A percentile compares a stretch with the other conserved stretches of the same genome.
Conservation (phyloP, 768 basidiomycete species). For the Lactifluus pinguis region DNA sequence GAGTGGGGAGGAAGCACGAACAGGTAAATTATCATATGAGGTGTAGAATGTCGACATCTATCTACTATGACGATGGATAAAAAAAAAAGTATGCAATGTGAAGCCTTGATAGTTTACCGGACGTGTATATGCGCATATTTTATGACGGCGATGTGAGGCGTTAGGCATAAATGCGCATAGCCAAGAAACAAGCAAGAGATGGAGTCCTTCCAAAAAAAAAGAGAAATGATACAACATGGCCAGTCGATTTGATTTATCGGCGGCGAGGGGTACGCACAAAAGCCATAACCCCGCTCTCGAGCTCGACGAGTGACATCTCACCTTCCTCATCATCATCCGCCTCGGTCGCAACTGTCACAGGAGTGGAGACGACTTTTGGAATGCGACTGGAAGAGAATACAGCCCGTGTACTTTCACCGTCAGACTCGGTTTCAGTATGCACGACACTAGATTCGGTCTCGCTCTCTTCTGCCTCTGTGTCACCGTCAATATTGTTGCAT, state of each 20-base stretch:
- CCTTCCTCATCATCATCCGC: conserved; percentile 11
- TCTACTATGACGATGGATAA: neutral
- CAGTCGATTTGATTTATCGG: conserved; percentile 1
- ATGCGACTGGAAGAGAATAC: neutral
- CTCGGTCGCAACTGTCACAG: neutral
- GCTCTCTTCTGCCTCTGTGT: conserved; percentile 17
- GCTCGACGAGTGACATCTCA: conserved; percentile 18
- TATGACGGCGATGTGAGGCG: neutral
- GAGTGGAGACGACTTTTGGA: neutral
- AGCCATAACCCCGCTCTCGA: conserved; percentile 16
- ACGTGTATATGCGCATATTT: conserved; percentile 5
- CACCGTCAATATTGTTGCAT: neutral
- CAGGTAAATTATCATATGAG: conserved; percentile 12
- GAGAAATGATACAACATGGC: neutral
- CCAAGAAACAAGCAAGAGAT: neutral
- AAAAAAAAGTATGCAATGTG: conserved; percentile 1
- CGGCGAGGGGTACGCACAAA: conserved; percentile 16
- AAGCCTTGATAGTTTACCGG: neutral
- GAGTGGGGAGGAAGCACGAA: neutral
- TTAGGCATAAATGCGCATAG: neutral
- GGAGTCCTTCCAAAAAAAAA: neutral
- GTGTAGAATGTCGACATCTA: conserved; percentile 5
- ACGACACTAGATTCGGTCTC: conserved; percentile 17
- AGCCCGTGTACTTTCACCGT: conserved; percentile 2
- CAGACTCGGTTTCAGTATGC: conserved; percentile 18